Conservation (phyloP, 179 eudicot species). For the Silene noctiflora region DNA sequence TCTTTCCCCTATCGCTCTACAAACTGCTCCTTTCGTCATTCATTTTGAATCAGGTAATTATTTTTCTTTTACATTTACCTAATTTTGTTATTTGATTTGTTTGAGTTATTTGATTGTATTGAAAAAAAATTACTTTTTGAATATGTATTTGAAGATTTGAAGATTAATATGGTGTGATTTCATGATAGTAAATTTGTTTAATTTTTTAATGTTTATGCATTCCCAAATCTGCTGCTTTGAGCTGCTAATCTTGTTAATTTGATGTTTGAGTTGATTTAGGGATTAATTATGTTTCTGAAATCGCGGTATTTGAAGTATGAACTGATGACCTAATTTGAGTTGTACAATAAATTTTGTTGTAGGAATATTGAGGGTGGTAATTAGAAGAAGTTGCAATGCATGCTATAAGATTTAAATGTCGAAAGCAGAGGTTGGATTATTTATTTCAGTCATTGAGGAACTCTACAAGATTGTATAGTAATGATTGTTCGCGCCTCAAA, state of each 20-base stretch:
- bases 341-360: constrained; percentile 1
- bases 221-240: background rate
- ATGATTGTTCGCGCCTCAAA: constrained; percentile 25
- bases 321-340: constrained; percentile 10
- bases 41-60: background rate
- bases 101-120: background rate
- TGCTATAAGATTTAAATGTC: constrained; percentile 58
- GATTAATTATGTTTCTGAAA: background rate
- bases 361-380: constrained; percentile 25
- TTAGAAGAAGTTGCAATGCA: constrained; percentile 51
- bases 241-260: background rate
- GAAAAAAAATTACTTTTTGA: background rate
- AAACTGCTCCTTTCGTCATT: background rate
- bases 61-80: background rate
- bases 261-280: background rate
- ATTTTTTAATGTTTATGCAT: background rate
- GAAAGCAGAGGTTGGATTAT: constrained; percentile 51
- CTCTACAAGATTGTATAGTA: constrained; percentile 32
- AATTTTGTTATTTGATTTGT: background rate
- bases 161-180: too few relatives aligned
- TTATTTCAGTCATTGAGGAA: constrained; percentile 39
- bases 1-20: background rate
- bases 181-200: background rate
- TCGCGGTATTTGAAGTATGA: background rate
- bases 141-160: background rate